These are phyloP conservation scores for Cryptococcus sp. DNA, from an alignment of 1,284 basidiomycete species.

Conservation along the genomic window DNA sequence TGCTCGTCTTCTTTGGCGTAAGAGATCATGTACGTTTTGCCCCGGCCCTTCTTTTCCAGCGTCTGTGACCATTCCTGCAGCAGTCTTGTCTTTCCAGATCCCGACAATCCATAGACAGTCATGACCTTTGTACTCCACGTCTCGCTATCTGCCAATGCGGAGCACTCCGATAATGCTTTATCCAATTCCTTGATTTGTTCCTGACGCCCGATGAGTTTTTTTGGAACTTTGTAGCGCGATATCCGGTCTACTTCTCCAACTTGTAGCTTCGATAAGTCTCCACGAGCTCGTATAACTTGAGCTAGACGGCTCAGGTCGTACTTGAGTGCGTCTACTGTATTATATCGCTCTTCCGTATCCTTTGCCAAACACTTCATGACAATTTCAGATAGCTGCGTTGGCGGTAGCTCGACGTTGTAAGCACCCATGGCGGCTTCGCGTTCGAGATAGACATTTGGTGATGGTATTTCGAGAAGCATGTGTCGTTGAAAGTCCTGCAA, in stretches of 20 bases:
- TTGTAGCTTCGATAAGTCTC: conserved; percentile 28
- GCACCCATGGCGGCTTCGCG: conserved; percentile 11
- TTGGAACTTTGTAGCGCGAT: conserved; percentile 30
- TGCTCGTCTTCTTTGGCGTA: conserved; percentile 35
- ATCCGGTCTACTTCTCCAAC: conserved; percentile 35
- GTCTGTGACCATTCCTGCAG: conserved; percentile 28
- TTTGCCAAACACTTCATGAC: conserved; percentile 35
- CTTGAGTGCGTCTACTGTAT: conserved; percentile 25
- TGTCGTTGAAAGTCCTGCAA: conserved; percentile 35
- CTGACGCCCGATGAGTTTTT: conserved; percentile 25
- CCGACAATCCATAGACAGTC: conserved; percentile 34
- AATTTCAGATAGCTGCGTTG: conserved; percentile 33
- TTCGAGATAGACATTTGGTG: conserved; percentile 22
- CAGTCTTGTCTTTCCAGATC: conserved; percentile 37
- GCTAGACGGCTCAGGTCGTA: conserved; percentile 34
- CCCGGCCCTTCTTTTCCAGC: conserved; percentile 12
- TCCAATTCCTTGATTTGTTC: conserved; percentile 22
- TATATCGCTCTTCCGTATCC: conserved; percentile 37
- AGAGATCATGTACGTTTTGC: conserved; percentile 22
- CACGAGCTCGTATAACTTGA: conserved; percentile 18
- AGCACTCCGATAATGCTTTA: conserved; percentile 9
- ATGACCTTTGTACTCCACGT: conserved; percentile 10
- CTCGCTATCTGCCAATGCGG: not conserved
- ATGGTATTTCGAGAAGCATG: conserved; percentile 19
- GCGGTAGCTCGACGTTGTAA: conserved; percentile 13